Base-by-base conservation (phyloP, 345 rosid genomes). In the Hevea brasiliensis region DNA sequence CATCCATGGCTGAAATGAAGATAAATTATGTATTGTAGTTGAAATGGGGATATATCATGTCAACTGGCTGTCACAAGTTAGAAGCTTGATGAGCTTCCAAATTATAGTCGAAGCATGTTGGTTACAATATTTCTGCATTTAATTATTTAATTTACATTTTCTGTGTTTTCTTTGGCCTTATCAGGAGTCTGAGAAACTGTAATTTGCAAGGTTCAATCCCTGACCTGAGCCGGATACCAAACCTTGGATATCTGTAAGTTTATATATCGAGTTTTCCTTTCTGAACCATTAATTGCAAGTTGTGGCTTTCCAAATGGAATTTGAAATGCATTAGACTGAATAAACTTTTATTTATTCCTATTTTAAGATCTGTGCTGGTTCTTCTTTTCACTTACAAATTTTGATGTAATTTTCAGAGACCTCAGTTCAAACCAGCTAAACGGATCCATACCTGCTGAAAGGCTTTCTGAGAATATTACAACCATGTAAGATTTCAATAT, bases 181-280 rank as follows among this genome's bases (percentile, higher is more conserved):
- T 81, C 87, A 95, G 99, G 94, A 95, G 99, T 62, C 85, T 92
- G 57, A 86, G 96, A 80, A 95, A 88, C 80, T 95, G 99, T 72
- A 82, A 81, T 77, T 89, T 95, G 91, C 86, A 81, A 82, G 99
- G 99, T 70, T 81, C 85, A 54, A 81, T 95, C 53, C 99, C 99
- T 76, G 96, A 95, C 78, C 80, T 95, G 74, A 95, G 98, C 80
- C 74, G 72, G 32, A 89, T 95, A 64, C 87, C 86, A 18, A 3
- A 76, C 4, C 99, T 95, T 82, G 89, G 92, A 76, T 95, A 95
- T 84, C 77, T 95, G 99, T 92, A 84, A 87, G 96, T 86, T 72
- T 54, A 51, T 55, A 32, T 21, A 64, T 58, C 54, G 17, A 27
- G 14, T 72, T 47, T 47, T 72, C 24, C 37, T 60, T 61, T 35